A percentile compares a stretch with the other conserved stretches of the same genome.
Conservation (phyloP, 1,139 yeast genomes). For the Fermentozyma sake region DNA sequence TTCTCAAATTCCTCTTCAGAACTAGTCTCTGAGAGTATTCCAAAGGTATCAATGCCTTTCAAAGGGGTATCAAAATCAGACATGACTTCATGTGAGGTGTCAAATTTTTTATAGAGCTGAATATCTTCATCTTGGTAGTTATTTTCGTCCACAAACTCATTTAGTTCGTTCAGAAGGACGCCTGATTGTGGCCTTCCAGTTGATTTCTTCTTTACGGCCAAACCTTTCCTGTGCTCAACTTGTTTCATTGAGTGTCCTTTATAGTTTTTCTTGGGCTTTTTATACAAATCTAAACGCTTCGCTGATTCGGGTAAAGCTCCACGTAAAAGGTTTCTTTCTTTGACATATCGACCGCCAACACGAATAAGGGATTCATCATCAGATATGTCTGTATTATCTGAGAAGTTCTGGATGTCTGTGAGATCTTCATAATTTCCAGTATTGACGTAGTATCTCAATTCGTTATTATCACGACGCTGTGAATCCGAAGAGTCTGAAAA, state of each 20-base stretch:
- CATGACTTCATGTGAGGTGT: slow-evolving; percentile 9
- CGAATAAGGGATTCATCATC: slow-evolving; percentile 18
- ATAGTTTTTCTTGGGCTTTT: slow-evolving; percentile 3
- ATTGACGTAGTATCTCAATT: no score
- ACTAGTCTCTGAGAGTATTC: slow-evolving; percentile 9
- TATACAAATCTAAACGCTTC: slow-evolving; percentile 24
- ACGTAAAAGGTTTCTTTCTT: slow-evolving; percentile 24
- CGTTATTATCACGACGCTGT: no score
- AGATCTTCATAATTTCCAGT: no score
- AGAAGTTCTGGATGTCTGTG: not conserved
- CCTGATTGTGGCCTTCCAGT: not conserved
- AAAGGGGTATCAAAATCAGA: slow-evolving; percentile 8
- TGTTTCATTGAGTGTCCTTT: not conserved
- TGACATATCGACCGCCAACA: slow-evolving; percentile 31
- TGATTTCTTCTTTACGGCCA: slow-evolving; percentile 28
- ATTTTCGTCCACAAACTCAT: slow-evolving; percentile 11
- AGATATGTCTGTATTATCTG: slow-evolving; percentile 3
- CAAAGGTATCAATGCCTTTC: slow-evolving; percentile 7
- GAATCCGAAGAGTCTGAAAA: slow-evolving; percentile 1
- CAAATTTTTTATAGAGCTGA: slow-evolving; percentile 7
- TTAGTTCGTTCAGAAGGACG: not conserved
- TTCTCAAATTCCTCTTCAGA: slow-evolving; percentile 9
- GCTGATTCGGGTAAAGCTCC: slow-evolving; percentile 43
- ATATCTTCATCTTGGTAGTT: slow-evolving; percentile 6
- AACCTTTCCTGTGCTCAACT: slow-evolving; percentile 28